phyloP scores from a whole-genome alignment of 768 basidiomycete genomes.

The Leccinellum albellum region DNA sequence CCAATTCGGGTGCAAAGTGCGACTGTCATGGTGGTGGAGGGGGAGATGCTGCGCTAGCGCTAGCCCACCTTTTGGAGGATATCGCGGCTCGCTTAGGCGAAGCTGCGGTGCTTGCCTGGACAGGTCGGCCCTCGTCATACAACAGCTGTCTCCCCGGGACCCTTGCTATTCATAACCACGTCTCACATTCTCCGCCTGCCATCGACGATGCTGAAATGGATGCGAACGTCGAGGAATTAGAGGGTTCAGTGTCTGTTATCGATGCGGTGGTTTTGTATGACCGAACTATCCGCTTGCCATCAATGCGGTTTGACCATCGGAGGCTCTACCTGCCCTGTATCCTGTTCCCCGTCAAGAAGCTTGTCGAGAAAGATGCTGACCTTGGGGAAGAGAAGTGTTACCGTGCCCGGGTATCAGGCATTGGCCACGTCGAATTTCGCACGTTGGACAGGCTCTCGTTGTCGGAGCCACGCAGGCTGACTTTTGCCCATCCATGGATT shows the following conservation, averaged over 20 bases:
- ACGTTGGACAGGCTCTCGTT: background rate
- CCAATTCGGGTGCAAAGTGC: background rate
- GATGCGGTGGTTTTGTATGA: background rate
- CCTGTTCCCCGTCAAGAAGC: constrained; percentile 1
- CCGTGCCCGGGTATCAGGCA: background rate
- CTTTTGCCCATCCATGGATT: constrained; percentile 13
- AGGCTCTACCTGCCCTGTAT: constrained; percentile 9
- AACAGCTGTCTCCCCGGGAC: constrained; percentile 10
- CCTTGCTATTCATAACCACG: background rate
- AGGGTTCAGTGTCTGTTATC: background rate
- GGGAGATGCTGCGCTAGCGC: background rate
- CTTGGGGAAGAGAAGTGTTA: background rate
- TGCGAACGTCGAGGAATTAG: background rate
- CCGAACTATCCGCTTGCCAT: background rate
- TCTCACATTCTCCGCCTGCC: background rate
- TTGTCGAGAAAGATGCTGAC: background rate
- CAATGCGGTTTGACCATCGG: background rate
- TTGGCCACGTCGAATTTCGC: constrained; percentile 3
- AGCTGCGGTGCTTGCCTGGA: constrained; percentile 5
- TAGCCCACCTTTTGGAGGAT: constrained; percentile 12
- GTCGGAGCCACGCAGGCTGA: background rate
- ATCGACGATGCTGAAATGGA: background rate
- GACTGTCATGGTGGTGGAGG: constrained; percentile 5
- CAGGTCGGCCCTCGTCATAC: constrained; percentile 5
- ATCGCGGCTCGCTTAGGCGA: constrained; percentile 4